Evolutionary conservation across 1,284 basidiomycete genomes (phyloP).

Genomic region (Meripilus lineatus): DNA sequence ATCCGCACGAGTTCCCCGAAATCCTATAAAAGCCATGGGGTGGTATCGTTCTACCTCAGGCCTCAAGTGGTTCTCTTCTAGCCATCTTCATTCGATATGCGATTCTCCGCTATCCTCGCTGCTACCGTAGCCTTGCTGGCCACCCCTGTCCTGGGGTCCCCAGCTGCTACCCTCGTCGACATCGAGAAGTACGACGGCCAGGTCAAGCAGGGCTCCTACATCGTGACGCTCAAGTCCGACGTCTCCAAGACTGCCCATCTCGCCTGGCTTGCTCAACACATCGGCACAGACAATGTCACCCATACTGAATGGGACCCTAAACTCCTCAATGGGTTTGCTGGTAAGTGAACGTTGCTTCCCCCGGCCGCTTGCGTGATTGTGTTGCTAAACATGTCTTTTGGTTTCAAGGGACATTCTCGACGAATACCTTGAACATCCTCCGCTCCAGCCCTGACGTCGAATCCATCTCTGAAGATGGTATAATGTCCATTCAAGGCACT

Average conservation of each 20-base stretch:
- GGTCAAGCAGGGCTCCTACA: constrained; percentile 34
- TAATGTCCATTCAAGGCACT: constrained; percentile 14
- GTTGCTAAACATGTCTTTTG: constrained; percentile 2
- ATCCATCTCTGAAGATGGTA: constrained; percentile 39
- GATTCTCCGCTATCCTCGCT: constrained; percentile 22
- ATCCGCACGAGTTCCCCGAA: no score
- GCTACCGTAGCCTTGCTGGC: constrained; percentile 23
- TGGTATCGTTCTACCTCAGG: no score
- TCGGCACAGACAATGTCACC: constrained; percentile 25
- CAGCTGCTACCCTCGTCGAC: constrained; percentile 24
- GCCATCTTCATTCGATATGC: no score
- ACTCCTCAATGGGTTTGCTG: constrained; percentile 55
- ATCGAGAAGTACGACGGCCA: constrained; percentile 34
- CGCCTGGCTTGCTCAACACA: constrained; percentile 30
- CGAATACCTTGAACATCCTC: constrained; percentile 52
- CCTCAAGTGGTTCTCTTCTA: no score
- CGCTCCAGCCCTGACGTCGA: constrained; percentile 62
- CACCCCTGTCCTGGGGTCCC: constrained; percentile 23
- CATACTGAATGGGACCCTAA: constrained; percentile 33
- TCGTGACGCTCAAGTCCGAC: constrained; percentile 57
- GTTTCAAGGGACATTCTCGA: constrained; percentile 37
- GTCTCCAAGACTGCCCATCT: constrained; percentile 29
- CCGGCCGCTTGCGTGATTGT: background rate
- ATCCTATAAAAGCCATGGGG: no score
- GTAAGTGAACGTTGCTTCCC: constrained; percentile 30